These are phyloP conservation scores for Mycothermus thermophilus DNA, from an alignment of 495 filamentous ascomycete genomes.

Conservation along the genomic window DNA sequence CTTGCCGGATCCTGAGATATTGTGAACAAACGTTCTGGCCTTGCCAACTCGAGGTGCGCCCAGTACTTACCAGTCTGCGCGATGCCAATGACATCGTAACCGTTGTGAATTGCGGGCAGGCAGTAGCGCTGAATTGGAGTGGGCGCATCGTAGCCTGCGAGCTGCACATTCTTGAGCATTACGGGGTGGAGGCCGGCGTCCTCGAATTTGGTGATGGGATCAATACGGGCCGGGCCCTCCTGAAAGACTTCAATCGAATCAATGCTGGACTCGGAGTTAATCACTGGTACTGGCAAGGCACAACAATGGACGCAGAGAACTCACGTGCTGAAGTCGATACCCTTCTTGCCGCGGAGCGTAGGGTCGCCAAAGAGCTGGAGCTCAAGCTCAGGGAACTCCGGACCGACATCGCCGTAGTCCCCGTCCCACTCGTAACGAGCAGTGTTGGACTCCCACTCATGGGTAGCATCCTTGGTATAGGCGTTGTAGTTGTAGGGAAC, in stretches of 20 bases:
- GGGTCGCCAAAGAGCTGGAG: conserved; percentile 50
- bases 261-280: conserved; percentile 31
- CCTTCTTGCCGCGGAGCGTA: conserved; percentile 20
- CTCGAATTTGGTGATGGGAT: conserved; percentile 48
- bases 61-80: conserved; percentile 83
- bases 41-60: too few relatives aligned
- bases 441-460: conserved; percentile 34
- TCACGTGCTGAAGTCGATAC: conserved; percentile 37
- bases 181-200: conserved; percentile 75
- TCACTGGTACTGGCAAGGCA: not conserved
- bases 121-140: conserved; percentile 80
- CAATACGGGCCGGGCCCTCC: conserved; percentile 40
- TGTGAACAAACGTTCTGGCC: conserved; percentile 1
- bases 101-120: conserved; percentile 58
- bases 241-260: conserved; percentile 42
- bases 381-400: conserved; percentile 53
- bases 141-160: conserved; percentile 48
- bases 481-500: conserved; percentile 37
- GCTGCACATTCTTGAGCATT: conserved; percentile 61
- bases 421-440: conserved; percentile 71
- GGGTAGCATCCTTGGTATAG: conserved; percentile 20
- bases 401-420: conserved; percentile 75
- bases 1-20: conserved; percentile 70
- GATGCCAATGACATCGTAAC: conserved; percentile 69
- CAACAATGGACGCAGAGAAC: conserved; percentile 5